phyloP scores from a whole-genome alignment of 2,329 filamentous ascomycete species.

The Gaeumannomyces sp. region DNA sequence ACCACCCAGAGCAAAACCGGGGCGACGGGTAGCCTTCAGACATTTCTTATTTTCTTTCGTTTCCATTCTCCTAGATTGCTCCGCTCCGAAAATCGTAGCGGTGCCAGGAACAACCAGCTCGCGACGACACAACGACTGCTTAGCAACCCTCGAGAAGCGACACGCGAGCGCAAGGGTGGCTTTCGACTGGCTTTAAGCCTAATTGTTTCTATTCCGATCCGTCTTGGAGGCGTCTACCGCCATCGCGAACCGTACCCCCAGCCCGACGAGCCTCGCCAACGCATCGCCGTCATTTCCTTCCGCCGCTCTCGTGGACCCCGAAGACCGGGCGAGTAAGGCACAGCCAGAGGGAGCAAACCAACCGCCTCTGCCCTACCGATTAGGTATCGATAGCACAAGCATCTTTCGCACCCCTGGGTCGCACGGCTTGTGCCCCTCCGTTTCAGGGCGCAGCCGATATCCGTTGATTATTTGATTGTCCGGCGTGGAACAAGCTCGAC shows the following conservation, averaged over 20 bases:
- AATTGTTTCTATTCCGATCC: neutral
- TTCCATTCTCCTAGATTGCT: neutral
- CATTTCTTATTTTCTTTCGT: neutral
- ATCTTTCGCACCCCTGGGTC: slow-evolving; percentile 3
- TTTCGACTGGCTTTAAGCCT: neutral
- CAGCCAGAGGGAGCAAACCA: neutral
- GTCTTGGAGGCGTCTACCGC: no score
- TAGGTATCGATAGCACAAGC: slow-evolving; percentile 10
- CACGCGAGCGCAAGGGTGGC: neutral
- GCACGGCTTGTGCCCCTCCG: slow-evolving; percentile 1
- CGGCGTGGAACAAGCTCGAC: neutral
- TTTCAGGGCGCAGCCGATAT: slow-evolving; percentile 4
- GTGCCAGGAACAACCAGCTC: neutral
- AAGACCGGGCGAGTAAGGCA: neutral
- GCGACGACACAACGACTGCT: neutral
- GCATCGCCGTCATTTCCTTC: neutral
- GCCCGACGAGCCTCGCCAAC: neutral
- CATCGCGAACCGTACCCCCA: neutral
- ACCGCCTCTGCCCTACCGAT: neutral
- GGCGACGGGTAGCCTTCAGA: neutral
- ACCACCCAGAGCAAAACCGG: neutral
- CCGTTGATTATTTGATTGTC: neutral
- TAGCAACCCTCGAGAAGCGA: neutral
- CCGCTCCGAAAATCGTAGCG: neutral
- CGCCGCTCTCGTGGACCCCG: neutral